A percentile compares a stretch with the other conserved stretches of the same genome.
phyloP scores from a whole-genome alignment of 495 filamentous ascomycete genomes.

The Hypoxylon intermedium region DNA sequence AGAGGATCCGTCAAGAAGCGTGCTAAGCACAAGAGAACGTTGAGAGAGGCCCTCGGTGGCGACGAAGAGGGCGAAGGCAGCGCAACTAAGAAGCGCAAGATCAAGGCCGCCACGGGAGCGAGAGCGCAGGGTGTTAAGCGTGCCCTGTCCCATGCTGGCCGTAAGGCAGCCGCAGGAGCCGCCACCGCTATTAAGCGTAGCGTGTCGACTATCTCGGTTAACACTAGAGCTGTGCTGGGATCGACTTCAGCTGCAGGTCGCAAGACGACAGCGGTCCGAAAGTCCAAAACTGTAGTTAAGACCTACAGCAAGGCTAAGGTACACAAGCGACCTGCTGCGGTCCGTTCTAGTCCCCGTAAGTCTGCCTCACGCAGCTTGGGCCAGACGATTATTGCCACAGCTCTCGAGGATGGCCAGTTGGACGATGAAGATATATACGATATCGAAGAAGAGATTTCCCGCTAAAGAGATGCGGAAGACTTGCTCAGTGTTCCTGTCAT shows the following conservation, averaged over 20 bases:
- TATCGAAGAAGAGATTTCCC: too few species aligned
- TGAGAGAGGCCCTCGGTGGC: conserved; percentile 50
- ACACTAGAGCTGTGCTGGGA: conserved; percentile 39
- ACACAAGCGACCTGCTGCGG: conserved; percentile 25
- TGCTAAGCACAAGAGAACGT: conserved; percentile 51
- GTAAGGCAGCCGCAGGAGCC: conserved; percentile 38
- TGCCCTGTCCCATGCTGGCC: conserved; percentile 32
- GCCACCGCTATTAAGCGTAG: conserved; percentile 46
- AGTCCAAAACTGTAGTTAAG: conserved; percentile 38
- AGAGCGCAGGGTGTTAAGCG: conserved; percentile 44
- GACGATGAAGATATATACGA: neutral
- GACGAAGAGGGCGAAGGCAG: conserved; percentile 40
- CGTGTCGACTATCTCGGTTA: conserved; percentile 49
- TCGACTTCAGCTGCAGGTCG: conserved; percentile 31
- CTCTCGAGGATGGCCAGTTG: conserved; percentile 11
- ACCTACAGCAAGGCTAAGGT: conserved; percentile 43
- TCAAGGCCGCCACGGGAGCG: conserved; percentile 44
- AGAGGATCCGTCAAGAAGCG: conserved; percentile 40
- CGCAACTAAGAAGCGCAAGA: conserved; percentile 51
- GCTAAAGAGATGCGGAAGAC: too few species aligned
- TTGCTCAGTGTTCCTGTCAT: too few species aligned
- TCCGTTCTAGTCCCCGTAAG: conserved; percentile 32
- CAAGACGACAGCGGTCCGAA: conserved; percentile 36
- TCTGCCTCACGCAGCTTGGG: conserved; percentile 37
- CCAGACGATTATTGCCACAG: conserved; percentile 32